Conservation (phyloP, 73 alveolate species). For the Tetrahymena borealis region DNA sequence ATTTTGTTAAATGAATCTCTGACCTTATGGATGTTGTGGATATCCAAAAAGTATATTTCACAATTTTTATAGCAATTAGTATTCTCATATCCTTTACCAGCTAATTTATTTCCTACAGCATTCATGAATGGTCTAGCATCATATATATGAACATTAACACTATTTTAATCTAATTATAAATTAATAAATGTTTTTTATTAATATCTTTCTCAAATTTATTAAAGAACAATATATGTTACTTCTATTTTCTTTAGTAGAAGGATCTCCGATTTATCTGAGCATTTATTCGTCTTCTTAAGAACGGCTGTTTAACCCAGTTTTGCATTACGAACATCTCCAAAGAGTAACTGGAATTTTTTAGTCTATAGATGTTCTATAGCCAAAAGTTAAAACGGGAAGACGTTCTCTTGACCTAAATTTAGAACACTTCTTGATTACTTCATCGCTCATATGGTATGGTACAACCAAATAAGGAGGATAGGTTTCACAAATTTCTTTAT, state of each 20-base stretch:
- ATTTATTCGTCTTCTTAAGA: conserved; percentile 14
- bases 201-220: background rate
- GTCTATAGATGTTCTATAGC: conserved; percentile 53
- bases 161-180: background rate
- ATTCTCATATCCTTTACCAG: conserved; percentile 86
- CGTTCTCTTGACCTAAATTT: conserved; percentile 70
- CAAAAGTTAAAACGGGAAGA: conserved; percentile 76
- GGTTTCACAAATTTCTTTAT: conserved; percentile 55
- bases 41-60: conserved; percentile 70
- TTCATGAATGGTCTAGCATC: conserved; percentile 86
- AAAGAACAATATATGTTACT: background rate
- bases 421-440: conserved; percentile 48
- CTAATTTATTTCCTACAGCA: conserved; percentile 81
- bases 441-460: conserved; percentile 58
- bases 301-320: conserved; percentile 50
- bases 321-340: conserved; percentile 42
- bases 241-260: conserved; percentile 4
- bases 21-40: conserved; percentile 87
- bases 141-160: conserved; percentile 45
- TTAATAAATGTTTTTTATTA: background rate
- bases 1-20: conserved; percentile 62
- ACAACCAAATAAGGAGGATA: conserved; percentile 70
- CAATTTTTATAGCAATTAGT: conserved; percentile 61
- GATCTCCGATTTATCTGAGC: background rate
- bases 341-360: conserved; percentile 43